phyloP scores from a whole-genome alignment of 345 rosid genomes.

The Anacardium occidentale region DNA sequence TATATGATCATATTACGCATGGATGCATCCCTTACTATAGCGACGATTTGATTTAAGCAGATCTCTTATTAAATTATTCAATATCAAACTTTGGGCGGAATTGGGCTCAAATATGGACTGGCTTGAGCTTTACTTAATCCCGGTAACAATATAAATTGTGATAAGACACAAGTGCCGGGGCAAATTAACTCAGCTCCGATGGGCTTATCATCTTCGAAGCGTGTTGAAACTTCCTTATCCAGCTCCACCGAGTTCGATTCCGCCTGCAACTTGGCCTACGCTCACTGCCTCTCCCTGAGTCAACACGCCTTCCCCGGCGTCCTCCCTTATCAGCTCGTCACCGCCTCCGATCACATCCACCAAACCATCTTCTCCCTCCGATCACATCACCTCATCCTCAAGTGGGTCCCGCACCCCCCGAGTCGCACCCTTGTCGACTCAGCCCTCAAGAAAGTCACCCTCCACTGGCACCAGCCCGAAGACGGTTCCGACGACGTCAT shows the following conservation, averaged over 20 bases:
- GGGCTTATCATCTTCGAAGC: conserved; percentile 62
- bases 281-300: conserved; percentile 62
- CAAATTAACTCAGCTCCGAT: conserved; percentile 6
- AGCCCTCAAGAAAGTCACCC: conserved; percentile 46
- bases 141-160: too few relatives aligned
- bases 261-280: conserved; percentile 64
- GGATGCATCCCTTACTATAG: too few relatives aligned
- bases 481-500: conserved; percentile 21
- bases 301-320: conserved; percentile 76
- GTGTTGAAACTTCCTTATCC: conserved; percentile 42
- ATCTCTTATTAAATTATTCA: too few relatives aligned
- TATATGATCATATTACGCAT: too few relatives aligned
- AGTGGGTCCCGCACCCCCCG: conserved; percentile 78
- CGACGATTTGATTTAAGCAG: too few relatives aligned
- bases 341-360: conserved; percentile 69
- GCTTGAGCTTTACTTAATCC: too few relatives aligned
- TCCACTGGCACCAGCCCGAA: background rate
- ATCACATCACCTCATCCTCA: conserved; percentile 39
- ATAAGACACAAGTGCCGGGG: too few relatives aligned
- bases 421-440: conserved; percentile 62
- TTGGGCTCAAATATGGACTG: too few relatives aligned
- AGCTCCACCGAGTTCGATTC: conserved; percentile 51
- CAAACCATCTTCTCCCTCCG: conserved; percentile 32
- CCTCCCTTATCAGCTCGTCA: conserved; percentile 66
- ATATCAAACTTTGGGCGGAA: too few relatives aligned